Evolutionary conservation across 257 asterid species (phyloP).

Genomic region (Solanum peruvianum): DNA sequence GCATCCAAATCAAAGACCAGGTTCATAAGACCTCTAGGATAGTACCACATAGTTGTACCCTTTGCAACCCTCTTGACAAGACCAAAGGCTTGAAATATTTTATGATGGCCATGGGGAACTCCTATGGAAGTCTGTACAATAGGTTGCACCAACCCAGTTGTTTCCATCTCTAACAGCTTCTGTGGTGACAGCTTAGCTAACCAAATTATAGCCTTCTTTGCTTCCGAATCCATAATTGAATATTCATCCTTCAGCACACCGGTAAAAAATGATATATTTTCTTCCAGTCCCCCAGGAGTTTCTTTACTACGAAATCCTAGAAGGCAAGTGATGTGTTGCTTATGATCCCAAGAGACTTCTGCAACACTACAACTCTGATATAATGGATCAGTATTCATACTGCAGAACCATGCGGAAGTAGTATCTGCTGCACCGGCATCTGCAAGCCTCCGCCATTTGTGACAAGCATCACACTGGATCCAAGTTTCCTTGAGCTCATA

Average conservation of each 20-base stretch:
- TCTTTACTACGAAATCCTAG: conserved; percentile 79
- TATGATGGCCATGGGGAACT: conserved; percentile 56
- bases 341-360: conserved; percentile 74
- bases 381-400: conserved; percentile 74
- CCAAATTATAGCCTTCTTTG: conserved; percentile 82
- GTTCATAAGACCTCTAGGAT: conserved; percentile 61
- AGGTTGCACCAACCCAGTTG: conserved; percentile 72
- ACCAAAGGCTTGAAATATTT: conserved; percentile 82
- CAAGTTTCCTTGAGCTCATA: conserved; percentile 53
- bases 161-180: conserved; percentile 81
- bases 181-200: conserved; percentile 71
- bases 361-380: conserved; percentile 63
- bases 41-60: conserved; percentile 62
- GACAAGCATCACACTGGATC: conserved; percentile 97
- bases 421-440: conserved; percentile 29
- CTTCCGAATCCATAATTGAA: conserved; percentile 43
- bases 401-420: conserved; percentile 83
- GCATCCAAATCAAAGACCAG: conserved; percentile 82
- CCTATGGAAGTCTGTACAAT: conserved; percentile 41
- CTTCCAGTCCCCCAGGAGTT: conserved; percentile 56
- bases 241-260: conserved; percentile 69
- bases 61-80: conserved; percentile 56
- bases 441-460: conserved; percentile 86
- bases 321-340: conserved; percentile 47
- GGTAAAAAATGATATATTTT: conserved; percentile 60